Evolutionary conservation across 2,329 filamentous ascomycete genomes (phyloP).

Genomic region (Microsporum canis): DNA sequence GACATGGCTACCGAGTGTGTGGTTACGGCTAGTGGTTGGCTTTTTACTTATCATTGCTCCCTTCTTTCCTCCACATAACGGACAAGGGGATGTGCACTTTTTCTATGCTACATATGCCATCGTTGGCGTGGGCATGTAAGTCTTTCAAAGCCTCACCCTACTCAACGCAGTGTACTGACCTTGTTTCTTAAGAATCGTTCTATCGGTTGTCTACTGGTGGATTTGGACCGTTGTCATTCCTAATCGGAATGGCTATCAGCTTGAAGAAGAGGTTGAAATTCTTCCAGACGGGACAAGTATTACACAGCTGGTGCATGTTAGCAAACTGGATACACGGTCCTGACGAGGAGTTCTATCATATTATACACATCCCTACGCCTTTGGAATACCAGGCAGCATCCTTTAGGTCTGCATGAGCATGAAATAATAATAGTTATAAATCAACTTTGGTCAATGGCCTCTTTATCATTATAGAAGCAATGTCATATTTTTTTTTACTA

Average conservation of each 20-base stretch:
- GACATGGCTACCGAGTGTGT: constrained; percentile 51
- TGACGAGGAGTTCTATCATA: neutral
- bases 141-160: constrained; percentile 13
- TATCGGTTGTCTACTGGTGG: constrained; percentile 58
- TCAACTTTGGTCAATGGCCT: neutral
- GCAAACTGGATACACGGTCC: neutral
- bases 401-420: neutral
- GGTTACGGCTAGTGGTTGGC: constrained; percentile 38
- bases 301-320: constrained; percentile 33
- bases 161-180: constrained; percentile 11
- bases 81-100: constrained; percentile 36
- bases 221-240: constrained; percentile 54
- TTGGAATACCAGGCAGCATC: neutral
- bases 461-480: no score
- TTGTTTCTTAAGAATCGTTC: constrained; percentile 27
- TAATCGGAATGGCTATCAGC: constrained; percentile 44
- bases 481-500: no score
- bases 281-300: constrained; percentile 57
- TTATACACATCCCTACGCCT: neutral
- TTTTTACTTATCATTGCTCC: constrained; percentile 10
- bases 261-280: constrained; percentile 51
- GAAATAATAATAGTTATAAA: neutral
- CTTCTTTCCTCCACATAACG: constrained; percentile 35
- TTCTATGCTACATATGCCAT: constrained; percentile 45
- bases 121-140: constrained; percentile 35